Base-by-base conservation (phyloP, 208 protist species). In the Trypanosoma congolense region DNA sequence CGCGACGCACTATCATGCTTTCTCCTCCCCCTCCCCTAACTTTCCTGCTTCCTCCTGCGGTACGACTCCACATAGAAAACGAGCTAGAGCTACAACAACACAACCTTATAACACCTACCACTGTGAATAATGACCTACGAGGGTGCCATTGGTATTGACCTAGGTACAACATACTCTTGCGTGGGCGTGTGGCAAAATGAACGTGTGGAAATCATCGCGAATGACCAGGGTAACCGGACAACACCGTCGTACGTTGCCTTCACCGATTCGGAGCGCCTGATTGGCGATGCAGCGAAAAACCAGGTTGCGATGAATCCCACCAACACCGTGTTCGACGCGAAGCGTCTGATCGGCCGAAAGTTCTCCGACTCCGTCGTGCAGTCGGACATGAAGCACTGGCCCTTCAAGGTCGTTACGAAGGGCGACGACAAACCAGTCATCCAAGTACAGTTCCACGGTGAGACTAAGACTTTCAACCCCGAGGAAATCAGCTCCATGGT, bases 161-260 rank as follows among this genome's bases (percentile, higher is more conserved):
- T 95, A n/a, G 88, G 88, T 31, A 97, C 93, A 9, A 99, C 97
- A 35, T 98, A 98, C 84, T 97, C 88, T 25, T 96, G 96, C 73
- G 96, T 98, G 10, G 97, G 93, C 61, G 88, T 98, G 3, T 98
- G 87, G 86, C 87, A 90, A 70, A 96, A 96, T 53, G 95, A 84
- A 24, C 69, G 88, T 33, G 93, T 96, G 24, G 93, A 99, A 80
- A 98, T 99, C 62, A 99, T 99, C 46, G 82, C 98, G n/a, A 99
- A 99, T 70, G 97, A 99, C 55, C 94, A 97, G 80, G 99, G 99
- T 70, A 99, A 99, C 78, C 89, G 98, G 54, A 99, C 97, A 26
- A 99, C 99, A 12, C 98, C 99, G 18, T 99, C 97, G 4, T 97
- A 88, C 45, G 98, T 99, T 22, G 97, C 98, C 14, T 99, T 99